phyloP scores from a whole-genome alignment of 176 grass and related monocot genomes.

The Ensete glaucum region DNA sequence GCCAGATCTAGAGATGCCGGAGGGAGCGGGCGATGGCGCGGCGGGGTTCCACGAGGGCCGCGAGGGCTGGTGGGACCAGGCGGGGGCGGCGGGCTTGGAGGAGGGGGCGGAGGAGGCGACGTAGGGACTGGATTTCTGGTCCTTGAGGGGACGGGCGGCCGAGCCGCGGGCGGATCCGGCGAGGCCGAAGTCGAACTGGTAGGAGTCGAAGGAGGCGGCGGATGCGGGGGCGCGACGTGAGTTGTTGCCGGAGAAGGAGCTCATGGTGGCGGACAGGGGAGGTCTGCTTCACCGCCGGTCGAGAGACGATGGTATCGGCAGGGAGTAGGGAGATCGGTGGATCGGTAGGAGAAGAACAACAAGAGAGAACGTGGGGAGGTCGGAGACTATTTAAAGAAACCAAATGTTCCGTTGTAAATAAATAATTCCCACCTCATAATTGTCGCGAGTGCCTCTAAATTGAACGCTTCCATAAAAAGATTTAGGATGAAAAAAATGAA shows the following conservation, averaged over 20 bases:
- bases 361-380: neutral
- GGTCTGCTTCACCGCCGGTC: neutral
- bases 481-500: too few relatives aligned
- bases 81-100: slow-evolving; percentile 18
- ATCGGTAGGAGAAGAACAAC: neutral
- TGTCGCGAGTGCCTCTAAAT: too few relatives aligned
- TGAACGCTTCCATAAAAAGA: too few relatives aligned
- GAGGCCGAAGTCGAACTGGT: slow-evolving; percentile 86
- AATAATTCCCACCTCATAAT: too few relatives aligned
- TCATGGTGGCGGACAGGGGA: slow-evolving; percentile 37
- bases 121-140: slow-evolving; percentile 32
- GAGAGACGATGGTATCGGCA: neutral
- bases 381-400: neutral
- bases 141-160: slow-evolving; percentile 52
- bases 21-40: slow-evolving; percentile 10
- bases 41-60: slow-evolving; percentile 61
- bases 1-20: slow-evolving; percentile 32
- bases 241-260: slow-evolving; percentile 46
- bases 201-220: slow-evolving; percentile 59
- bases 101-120: slow-evolving; percentile 20
- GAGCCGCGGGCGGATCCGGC: slow-evolving; percentile 42
- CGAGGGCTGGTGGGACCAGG: slow-evolving; percentile 35
- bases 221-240: slow-evolving; percentile 33
- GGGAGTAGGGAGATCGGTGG: neutral
- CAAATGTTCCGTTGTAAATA: too few relatives aligned